These are phyloP conservation scores for Daldinia caldariorum DNA, from an alignment of 495 filamentous ascomycete genomes.

Conservation along the genomic window DNA sequence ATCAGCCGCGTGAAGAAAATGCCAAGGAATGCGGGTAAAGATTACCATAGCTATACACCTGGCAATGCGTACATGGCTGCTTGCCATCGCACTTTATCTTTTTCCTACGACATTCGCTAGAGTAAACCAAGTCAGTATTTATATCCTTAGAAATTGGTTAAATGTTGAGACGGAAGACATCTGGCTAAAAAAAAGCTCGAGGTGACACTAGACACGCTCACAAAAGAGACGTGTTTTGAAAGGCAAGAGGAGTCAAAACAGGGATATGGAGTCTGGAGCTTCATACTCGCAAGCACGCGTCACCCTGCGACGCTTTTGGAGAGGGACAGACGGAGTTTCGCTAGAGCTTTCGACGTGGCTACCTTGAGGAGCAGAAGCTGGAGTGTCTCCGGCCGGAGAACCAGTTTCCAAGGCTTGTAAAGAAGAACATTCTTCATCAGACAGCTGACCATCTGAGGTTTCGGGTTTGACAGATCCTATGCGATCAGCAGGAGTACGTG, in stretches of 20 bases:
- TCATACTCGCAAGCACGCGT: slow-evolving; percentile 83
- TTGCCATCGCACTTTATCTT: slow-evolving; percentile 99
- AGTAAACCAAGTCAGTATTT: slow-evolving; percentile 22
- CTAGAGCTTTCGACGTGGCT: slow-evolving; percentile 41
- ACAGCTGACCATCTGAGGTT: slow-evolving; percentile 26
- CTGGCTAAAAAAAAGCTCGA: neutral
- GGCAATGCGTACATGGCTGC: slow-evolving; percentile 97
- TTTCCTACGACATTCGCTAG: slow-evolving; percentile 85
- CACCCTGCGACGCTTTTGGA: slow-evolving; percentile 89
- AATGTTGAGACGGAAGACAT: neutral
- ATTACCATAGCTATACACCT: slow-evolving; percentile 97
- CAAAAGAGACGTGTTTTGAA: neutral
- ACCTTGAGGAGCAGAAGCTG: slow-evolving; percentile 31
- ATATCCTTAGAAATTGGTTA: neutral
- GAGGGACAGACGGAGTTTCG: slow-evolving; percentile 58
- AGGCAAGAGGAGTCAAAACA: slow-evolving; percentile 8
- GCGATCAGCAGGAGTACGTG: slow-evolving; percentile 44
- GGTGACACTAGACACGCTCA: neutral
- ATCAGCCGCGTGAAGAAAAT: slow-evolving; percentile 49
- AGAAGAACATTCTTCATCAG: slow-evolving; percentile 37
- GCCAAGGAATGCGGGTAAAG: slow-evolving; percentile 22
- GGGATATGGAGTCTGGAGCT: slow-evolving; percentile 12
- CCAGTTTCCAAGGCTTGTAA: slow-evolving; percentile 32
- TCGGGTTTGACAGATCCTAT: slow-evolving; percentile 39
- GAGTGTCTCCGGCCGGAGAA: slow-evolving; percentile 34